Evolutionary conservation across 192 early-diverging fungal species (phyloP), one percentile per base, ranked within the genome.

Genomic region (Dimargaris cristalligena): DNA sequence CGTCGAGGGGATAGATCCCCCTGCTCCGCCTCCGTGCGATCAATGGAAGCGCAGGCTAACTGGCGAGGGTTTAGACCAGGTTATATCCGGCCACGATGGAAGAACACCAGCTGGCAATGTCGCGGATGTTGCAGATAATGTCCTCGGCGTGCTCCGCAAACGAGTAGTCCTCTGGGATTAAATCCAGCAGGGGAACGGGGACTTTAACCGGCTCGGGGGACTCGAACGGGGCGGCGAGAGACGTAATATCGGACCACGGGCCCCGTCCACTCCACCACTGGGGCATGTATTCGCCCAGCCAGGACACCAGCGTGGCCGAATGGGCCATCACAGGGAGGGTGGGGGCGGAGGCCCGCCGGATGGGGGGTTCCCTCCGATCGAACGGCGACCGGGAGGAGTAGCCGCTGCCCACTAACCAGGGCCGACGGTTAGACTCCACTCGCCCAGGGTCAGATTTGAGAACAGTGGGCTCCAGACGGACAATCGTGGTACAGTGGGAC

Each of bases 51-150:
- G n/a, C n/a, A n/a, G n/a, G n/a, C n/a, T n/a, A n/a, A n/a, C n/a
- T n/a, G n/a, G n/a, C n/a, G n/a, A n/a, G n/a, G n/a, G n/a, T n/a
- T n/a, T n/a, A n/a, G n/a, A n/a, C n/a, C 3, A 33, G 31, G 9
- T 13, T 56, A 23, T 33, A 56, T 4, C 32, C 34, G 30, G 30
- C 18, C 30, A 59, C 58, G n/a, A 59, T n/a, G 1, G 38, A 13
- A 11, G 2, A 4, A 47, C 58, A 59, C 58, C 58, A 59, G 23
- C 10, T 8, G 38, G 28, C 58, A 59, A 59, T 59, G 25, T 59
- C 58, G 22, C 30, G 58, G 23, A 45, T 14, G 28, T 59, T 59
- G 10, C 16, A 23, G 9, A 47, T 30, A 16, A 59, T 33, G 32
- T 59, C 58, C 20, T 44, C 44, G 2, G 31, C 23, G 28, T 59